phyloP scores from a whole-genome alignment of 371 early-diverging fungal species.

The Mortierella sp. region DNA sequence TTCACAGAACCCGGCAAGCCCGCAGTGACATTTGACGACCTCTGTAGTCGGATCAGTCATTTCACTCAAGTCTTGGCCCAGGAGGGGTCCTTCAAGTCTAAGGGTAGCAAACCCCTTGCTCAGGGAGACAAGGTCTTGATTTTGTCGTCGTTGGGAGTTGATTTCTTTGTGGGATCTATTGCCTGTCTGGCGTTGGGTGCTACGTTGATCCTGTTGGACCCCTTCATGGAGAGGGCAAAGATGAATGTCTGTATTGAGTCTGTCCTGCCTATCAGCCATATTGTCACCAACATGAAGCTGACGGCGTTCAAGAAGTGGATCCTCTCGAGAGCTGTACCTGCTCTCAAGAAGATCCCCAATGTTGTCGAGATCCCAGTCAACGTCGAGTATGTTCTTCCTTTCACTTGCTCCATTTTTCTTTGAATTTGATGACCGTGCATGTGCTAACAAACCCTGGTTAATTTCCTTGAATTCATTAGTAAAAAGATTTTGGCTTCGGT shows the following conservation, averaged over 20 bases:
- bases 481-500: conserved; percentile 30
- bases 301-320: conserved; percentile 56
- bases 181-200: conserved; percentile 50
- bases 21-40: conserved; percentile 53
- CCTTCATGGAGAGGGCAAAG: conserved; percentile 57
- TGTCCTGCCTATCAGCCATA: conserved; percentile 48
- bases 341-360: conserved; percentile 52
- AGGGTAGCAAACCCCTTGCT: conserved; percentile 24
- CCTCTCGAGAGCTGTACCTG: conserved; percentile 53
- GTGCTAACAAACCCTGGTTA: not conserved
- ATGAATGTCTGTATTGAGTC: conserved; percentile 59
- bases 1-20: conserved; percentile 52
- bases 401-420: not conserved
- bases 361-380: conserved; percentile 52
- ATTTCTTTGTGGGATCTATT: conserved; percentile 55
- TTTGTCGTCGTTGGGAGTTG: conserved; percentile 53
- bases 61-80: conserved; percentile 48
- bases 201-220: conserved; percentile 48
- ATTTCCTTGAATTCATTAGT: not conserved
- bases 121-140: conserved; percentile 51
- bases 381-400: conserved; percentile 39
- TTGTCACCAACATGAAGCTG: conserved; percentile 57
- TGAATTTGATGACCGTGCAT: not conserved
- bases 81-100: conserved; percentile 23
- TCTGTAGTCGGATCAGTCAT: conserved; percentile 53